Evolutionary conservation across 2,329 filamentous ascomycete species (phyloP).

Genomic region (Colletotrichum musae): DNA sequence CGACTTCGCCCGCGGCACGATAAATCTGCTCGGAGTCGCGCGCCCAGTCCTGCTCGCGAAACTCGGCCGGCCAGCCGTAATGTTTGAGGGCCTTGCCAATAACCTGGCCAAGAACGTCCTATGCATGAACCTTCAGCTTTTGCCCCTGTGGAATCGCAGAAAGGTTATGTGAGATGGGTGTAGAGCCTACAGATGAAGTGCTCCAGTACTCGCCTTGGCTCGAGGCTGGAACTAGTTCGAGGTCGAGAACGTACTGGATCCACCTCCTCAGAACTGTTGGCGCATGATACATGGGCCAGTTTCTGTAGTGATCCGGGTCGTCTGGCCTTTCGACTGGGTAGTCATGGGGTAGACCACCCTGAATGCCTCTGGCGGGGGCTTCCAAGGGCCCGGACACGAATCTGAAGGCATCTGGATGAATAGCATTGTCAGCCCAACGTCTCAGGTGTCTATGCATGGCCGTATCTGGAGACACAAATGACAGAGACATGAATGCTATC

Average conservation of each 20-base stretch:
- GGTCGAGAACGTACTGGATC: constrained; percentile 3
- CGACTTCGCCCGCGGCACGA: constrained; percentile 7
- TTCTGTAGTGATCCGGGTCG: constrained; percentile 24
- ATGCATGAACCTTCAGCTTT: not conserved
- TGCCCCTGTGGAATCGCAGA: not conserved
- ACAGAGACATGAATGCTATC: not conserved
- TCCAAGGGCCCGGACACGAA: constrained; percentile 5
- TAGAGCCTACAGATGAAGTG: constrained; percentile 18
- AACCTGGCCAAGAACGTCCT: constrained; percentile 12
- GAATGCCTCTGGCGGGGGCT: constrained; percentile 1
- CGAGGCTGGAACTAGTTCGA: constrained; percentile 23
- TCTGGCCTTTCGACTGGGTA: constrained; percentile 17
- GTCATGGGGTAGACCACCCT: not conserved
- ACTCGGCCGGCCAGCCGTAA: constrained; percentile 28
- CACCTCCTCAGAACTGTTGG: constrained; percentile 14
- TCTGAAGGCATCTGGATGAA: constrained; percentile 12
- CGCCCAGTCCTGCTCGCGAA: constrained; percentile 29
- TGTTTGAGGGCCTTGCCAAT: constrained; percentile 19
- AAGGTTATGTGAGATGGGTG: not conserved
- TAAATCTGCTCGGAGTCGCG: constrained; percentile 23
- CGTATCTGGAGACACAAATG: not conserved
- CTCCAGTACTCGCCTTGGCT: constrained; percentile 13
- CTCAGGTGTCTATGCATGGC: not conserved
- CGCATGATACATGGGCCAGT: constrained; percentile 34
- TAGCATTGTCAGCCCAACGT: not conserved